A percentile compares a stretch with the other conserved stretches of the same genome.
phyloP scores from a whole-genome alignment of 2,329 filamentous ascomycete genomes.

The Dothideomycetidae sp. region DNA sequence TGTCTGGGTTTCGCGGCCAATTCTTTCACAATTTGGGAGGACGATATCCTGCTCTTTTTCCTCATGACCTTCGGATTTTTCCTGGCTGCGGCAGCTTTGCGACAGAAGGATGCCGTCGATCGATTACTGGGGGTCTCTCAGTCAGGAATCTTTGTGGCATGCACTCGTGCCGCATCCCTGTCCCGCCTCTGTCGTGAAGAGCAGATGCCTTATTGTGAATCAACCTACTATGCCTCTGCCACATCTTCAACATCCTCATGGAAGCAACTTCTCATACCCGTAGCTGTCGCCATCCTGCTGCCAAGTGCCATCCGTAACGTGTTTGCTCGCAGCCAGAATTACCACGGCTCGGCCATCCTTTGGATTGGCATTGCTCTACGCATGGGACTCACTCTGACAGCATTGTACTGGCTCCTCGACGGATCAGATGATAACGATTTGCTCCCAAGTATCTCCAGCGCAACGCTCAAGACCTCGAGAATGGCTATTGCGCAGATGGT shows the following conservation, averaged over 20 bases:
- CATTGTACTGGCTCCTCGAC: constrained; percentile 78
- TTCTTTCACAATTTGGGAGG: constrained; percentile 98
- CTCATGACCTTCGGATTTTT: constrained; percentile 72
- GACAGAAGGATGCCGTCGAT: constrained; percentile 52
- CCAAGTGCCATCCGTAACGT: constrained; percentile 67
- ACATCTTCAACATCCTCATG: constrained; percentile 83
- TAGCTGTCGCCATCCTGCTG: constrained; percentile 54
- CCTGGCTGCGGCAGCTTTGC: constrained; percentile 60
- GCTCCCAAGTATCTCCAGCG: constrained; percentile 47
- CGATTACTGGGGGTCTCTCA: constrained; percentile 70
- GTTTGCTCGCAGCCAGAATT: constrained; percentile 68
- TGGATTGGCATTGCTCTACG: constrained; percentile 78
- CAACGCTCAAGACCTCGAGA: constrained; percentile 56
- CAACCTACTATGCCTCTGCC: constrained; percentile 87
- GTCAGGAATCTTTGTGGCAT: constrained; percentile 64
- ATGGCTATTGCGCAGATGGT: constrained; percentile 67
- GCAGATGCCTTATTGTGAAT: constrained; percentile 92
- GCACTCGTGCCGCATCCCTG: constrained; percentile 68
- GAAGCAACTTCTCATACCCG: constrained; percentile 77
- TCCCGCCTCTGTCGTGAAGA: constrained; percentile 92
- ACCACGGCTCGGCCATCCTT: constrained; percentile 67
- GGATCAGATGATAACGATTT: constrained; percentile 76
- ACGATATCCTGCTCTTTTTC: constrained; percentile 85
- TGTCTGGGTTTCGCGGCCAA: constrained; percentile 94
- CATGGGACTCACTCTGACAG: constrained; percentile 57